Evolutionary conservation across 2,329 filamentous ascomycete genomes (phyloP), one percentile per base, ranked within the genome.

Genomic region (Lasiodiplodia citricola): DNA sequence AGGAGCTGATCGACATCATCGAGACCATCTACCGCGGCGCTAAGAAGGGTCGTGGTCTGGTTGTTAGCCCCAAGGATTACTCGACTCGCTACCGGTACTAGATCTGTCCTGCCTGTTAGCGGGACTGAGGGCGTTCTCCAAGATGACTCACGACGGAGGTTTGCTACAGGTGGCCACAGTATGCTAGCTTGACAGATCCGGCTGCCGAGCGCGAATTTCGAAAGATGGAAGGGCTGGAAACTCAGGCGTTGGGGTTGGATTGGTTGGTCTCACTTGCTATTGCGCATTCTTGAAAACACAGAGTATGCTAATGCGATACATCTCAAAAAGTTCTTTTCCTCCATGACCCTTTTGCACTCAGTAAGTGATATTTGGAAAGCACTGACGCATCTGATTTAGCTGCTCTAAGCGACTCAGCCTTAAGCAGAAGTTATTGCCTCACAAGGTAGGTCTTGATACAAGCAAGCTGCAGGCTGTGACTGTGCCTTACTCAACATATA

Each of bases 1-100:
- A 98, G 80, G 96, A 99, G 83, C 85, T 99, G 76, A 97, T 99
- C 76, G 96, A 99, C 82, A 99, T 99, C 73, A 90, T 98, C 77
- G 96, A 99, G 86, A 97, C 94, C 4, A 94, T 99, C 70, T 99
- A 98, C 80, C 90, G 94, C 69, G 96, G 96, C n/a, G 96, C 96
- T 38, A 98, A 97, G 87, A 99, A 99, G 84, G 96, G 96, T 0
- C 87, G 95, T 66, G 96, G 96, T 91, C 83, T 99, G 74, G 96
- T 99, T 51, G 94, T 98, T 73, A 97, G 93, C 77, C 96, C 95
- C 0, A 99, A 98, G 85, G 58, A 80, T 66, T 91, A 91, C 75
- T 91, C 88, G 44, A 92, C 90, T 2, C 84, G 90, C 75, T 92
- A 91, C 75, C 83, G 90, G 69, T 92, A 92, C 77, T 92, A 76